Percentiles rank a stretch among this genome's conserved stretches.
phyloP scores from a whole-genome alignment of 495 filamentous ascomycete species.

The Amphirosellinia nigrospora region DNA sequence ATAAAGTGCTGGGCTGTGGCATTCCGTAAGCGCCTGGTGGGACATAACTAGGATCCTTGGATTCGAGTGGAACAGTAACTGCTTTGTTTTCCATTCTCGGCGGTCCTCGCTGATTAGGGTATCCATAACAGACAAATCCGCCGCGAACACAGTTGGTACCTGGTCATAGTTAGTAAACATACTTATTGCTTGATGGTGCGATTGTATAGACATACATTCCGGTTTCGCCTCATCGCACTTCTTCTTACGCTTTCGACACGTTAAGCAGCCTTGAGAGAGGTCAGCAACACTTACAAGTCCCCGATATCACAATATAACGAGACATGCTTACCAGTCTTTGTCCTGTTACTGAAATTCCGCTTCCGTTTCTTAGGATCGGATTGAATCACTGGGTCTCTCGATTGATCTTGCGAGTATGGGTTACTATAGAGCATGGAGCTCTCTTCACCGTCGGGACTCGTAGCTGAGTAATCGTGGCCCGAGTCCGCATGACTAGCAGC shows the following conservation, averaged over 20 bases:
- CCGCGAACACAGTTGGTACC: slow-evolving; percentile 93
- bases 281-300: slow-evolving; percentile 27
- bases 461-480: slow-evolving; percentile 49
- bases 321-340: slow-evolving; percentile 72
- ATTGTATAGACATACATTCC: slow-evolving; percentile 68
- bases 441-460: slow-evolving; percentile 58
- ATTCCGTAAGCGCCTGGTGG: slow-evolving; percentile 65
- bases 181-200: not conserved
- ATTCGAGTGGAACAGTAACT: slow-evolving; percentile 79
- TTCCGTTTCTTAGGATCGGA: slow-evolving; percentile 81
- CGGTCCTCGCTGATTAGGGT: slow-evolving; percentile 75
- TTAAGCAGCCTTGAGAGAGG: slow-evolving; percentile 70
- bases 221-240: slow-evolving; percentile 97
- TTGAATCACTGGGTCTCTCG: slow-evolving; percentile 59
- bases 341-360: slow-evolving; percentile 92
- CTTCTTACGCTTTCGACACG: slow-evolving; percentile 93
- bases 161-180: slow-evolving; percentile 45
- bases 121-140: slow-evolving; percentile 93
- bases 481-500: slow-evolving; percentile 46
- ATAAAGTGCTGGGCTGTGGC: slow-evolving; percentile 54
- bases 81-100: slow-evolving; percentile 65
- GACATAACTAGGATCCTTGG: slow-evolving; percentile 72
- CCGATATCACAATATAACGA: not conserved
- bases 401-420: slow-evolving; percentile 52
- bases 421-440: slow-evolving; percentile 47